Evolutionary conservation across 2,329 filamentous ascomycete genomes (phyloP), one percentile per base, ranked within the genome.

Genomic region (Tolypocladium tropicale): DNA sequence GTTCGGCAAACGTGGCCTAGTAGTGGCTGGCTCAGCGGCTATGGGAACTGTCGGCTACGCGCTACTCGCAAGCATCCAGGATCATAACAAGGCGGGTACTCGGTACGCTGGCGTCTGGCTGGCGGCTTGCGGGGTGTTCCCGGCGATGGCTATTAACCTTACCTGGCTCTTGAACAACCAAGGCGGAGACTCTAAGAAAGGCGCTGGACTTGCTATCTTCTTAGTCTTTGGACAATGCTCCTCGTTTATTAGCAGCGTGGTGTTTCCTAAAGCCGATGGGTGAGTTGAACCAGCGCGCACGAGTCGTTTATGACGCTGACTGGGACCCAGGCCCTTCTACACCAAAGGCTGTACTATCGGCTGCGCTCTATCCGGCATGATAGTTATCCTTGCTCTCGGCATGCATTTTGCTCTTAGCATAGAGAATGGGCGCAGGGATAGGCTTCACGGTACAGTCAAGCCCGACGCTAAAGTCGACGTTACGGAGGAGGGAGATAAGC

Each of bases 81-180:
- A 60, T 48, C 10, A 16, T 16, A 4, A 9, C 37, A 52, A 18
- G 30, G 10, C 64, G 1, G 66, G 63, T 1, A 62, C 63, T 3
- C 64, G 73, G 6, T 76, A 76, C 59, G 59, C 66, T 0, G 73
- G 67, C 1, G 61, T 73, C 0, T 75, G 65, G 60, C 62, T 75
- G 23, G 73, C 72, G 0, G 60, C 62, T 1, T 60, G 62, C n/a
- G 70, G 70, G 1, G 60, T 69, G 1, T 72, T 70, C 46, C 55
- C 55, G 30, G 57, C 59, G 6, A 49, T 69, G 5, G 58, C 59
- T 33, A 61, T 68, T 39, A 69, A 65, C 50, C 60, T 69, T 34
- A 67, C 67, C 5, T 69, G 67, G 67, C 37, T 68, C 5, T 52
- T 67, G 6, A 67, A 69, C 53, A 69, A 69, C 28, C 64, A 67